Base-by-base conservation (phyloP, 805 yeast genomes). In the Candida morakotiae region DNA sequence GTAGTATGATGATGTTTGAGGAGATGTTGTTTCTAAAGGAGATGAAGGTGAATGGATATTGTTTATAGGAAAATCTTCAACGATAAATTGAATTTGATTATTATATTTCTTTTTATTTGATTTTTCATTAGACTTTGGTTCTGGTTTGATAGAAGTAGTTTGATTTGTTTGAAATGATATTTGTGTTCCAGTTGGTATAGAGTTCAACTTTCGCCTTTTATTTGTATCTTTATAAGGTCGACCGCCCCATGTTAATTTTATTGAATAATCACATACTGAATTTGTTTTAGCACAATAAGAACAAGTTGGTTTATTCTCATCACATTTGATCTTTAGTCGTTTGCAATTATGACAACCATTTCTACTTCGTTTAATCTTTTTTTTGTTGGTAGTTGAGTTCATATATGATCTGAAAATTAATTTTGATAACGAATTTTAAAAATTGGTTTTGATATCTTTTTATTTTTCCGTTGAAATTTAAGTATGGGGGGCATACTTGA, bases 191-290 rank as follows among this genome's bases (percentile, higher is more conserved):
- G 8, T 31, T 14, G 34, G 14, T 15, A 15, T 13, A n/a, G 17
- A 9, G 17, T 30, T 35, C 28, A 28, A n/a, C 9, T 35, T 30
- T 31, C 57, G 49, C 54, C 60, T 58, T 45, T 64, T 52, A 51
- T 60, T 62, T 3, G 63, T 54, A 31, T 62, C 62, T 43, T 75
- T 56, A 52, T 67, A 74, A 0, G 86, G 86, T 34, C 88, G 57
- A 0, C 89, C 89, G 14, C 87, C 88, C 91, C 91, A 84, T 0
- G 77, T 72, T 22, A 83, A 60, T 42, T 70, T 74, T 8, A 83
- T 48, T 3, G 80, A 63, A 46, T 83, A 84, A 49, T 82, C 88
- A 56, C 93, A 83, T 11, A 58, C 55, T 8, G 48, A 38, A 1
- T 59, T 56, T 2, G 69, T 56, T 42, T 73, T 77, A 1, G 50